Evolutionary conservation across 2,329 filamentous ascomycete genomes (phyloP).

Genomic region (Fusarium floridanum): DNA sequence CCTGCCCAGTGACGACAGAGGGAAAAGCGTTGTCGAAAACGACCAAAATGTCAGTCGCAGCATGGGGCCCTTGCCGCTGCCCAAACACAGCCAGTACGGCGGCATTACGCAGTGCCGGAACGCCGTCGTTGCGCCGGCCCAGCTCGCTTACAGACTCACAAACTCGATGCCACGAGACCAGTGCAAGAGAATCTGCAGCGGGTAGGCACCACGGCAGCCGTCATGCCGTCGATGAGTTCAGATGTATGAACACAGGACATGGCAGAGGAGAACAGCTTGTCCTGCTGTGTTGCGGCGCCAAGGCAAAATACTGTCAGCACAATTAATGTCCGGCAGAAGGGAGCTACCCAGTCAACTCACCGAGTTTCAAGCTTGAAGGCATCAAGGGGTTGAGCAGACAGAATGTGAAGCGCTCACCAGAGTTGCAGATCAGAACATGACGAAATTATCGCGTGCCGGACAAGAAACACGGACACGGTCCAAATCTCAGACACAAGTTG

Average conservation of each 20-base stretch:
- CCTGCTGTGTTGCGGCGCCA: neutral
- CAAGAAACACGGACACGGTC: conserved; percentile 8
- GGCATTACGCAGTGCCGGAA: conserved; percentile 34
- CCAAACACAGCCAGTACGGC: conserved; percentile 34
- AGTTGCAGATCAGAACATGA: conserved; percentile 13
- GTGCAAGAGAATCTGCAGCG: conserved; percentile 20
- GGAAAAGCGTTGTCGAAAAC: conserved; percentile 23
- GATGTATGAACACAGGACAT: neutral
- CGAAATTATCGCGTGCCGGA: conserved; percentile 19
- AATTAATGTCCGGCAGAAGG: neutral
- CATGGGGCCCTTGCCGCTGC: conserved; percentile 31
- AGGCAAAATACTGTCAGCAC: neutral
- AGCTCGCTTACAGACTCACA: conserved; percentile 33
- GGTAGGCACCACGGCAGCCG: conserved; percentile 10
- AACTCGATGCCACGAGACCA: conserved; percentile 19
- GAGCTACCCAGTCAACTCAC: conserved; percentile 8
- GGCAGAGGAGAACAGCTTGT: neutral
- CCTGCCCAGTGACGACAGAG: conserved; percentile 40
- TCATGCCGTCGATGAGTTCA: neutral
- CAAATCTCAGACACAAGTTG: conserved; percentile 15
- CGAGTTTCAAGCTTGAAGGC: conserved; percentile 6
- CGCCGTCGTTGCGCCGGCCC: conserved; percentile 29
- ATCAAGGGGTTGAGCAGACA: conserved; percentile 20
- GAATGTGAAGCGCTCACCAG: conserved; percentile 16
- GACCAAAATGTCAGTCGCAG: conserved; percentile 24